phyloP scores from a whole-genome alignment of 2,329 filamentous ascomycete species.

The Plectosphaerella plurivora region DNA sequence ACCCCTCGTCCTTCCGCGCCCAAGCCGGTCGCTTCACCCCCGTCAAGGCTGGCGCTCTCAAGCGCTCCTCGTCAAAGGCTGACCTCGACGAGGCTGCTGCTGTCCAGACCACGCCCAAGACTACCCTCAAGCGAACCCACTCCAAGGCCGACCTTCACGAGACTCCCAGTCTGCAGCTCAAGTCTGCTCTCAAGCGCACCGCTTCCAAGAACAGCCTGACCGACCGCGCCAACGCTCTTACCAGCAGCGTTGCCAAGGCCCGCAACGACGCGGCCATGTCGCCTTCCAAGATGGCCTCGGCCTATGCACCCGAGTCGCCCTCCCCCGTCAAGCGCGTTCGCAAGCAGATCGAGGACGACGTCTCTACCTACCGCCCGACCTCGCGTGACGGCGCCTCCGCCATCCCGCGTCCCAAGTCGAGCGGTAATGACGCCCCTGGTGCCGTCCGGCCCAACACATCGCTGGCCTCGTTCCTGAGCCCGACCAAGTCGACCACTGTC shows the following conservation, averaged over 20 bases:
- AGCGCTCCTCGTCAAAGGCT: conserved; percentile 40
- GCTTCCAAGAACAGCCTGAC: conserved; percentile 23
- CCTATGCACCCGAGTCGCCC: conserved; percentile 30
- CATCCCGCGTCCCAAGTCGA: conserved; percentile 44
- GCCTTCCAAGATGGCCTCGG: conserved; percentile 43
- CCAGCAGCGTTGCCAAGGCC: conserved; percentile 36
- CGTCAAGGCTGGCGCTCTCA: conserved; percentile 26
- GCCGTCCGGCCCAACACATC: conserved; percentile 28
- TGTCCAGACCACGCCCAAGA: conserved; percentile 19
- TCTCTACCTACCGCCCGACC: conserved; percentile 58
- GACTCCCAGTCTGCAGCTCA: conserved; percentile 9
- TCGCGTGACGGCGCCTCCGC: conserved; percentile 44
- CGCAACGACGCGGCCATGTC: conserved; percentile 22
- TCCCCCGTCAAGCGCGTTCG: conserved; percentile 67
- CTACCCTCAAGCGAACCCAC: conserved; percentile 25
- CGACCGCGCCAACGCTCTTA: conserved; percentile 15
- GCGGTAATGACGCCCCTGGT: conserved; percentile 27
- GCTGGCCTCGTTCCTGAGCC: conserved; percentile 62
- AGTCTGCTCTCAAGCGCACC: conserved; percentile 42
- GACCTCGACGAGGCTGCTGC: conserved; percentile 24
- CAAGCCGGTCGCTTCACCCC: conserved; percentile 51
- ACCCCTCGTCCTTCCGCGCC: conserved; percentile 73
- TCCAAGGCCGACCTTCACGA: conserved; percentile 28
- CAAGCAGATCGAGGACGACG: conserved; percentile 63
- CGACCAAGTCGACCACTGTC: conserved; percentile 70